These are phyloP conservation scores for Talaromyces sp. DNA, from an alignment of 2,329 filamentous ascomycete genomes.

Conservation along the genomic window DNA sequence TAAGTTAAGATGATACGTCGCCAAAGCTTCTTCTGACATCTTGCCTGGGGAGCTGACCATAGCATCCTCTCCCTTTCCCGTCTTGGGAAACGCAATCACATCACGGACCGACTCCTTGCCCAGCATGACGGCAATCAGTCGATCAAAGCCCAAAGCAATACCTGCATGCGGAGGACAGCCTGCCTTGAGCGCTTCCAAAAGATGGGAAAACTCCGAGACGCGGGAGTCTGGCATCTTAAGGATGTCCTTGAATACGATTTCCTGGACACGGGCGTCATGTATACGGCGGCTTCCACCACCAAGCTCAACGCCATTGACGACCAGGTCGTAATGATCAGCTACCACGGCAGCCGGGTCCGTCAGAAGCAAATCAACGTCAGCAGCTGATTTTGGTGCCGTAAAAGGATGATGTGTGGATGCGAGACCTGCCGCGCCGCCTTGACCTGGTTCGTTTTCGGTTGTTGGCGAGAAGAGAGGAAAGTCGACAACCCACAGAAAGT, in stretches of 20 bases:
- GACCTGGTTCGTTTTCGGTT: constrained; percentile 64
- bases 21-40: constrained; percentile 57
- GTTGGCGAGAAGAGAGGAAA: constrained; percentile 87
- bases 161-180: constrained; percentile 95
- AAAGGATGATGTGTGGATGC: constrained; percentile 93
- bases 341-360: constrained; percentile 65
- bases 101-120: constrained; percentile 75
- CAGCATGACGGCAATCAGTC: constrained; percentile 74
- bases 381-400: constrained; percentile 70
- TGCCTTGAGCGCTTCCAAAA: constrained; percentile 73
- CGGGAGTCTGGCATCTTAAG: constrained; percentile 69
- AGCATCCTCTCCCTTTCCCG: constrained; percentile 78
- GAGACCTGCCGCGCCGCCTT: constrained; percentile 75
- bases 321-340: constrained; percentile 92
- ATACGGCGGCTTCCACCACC: constrained; percentile 92
- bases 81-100: constrained; percentile 97
- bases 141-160: constrained; percentile 87
- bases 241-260: constrained; percentile 77
- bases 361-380: constrained; percentile 69
- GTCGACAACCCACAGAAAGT: constrained; percentile 78
- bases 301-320: constrained; percentile 90
- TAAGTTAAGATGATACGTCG: constrained; percentile 54
- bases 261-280: constrained; percentile 75
- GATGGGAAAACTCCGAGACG: constrained; percentile 75
- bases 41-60: constrained; percentile 72